Evolutionary conservation across 2,329 filamentous ascomycete genomes (phyloP), one percentile per base, ranked within the genome.

Genomic region (Pseudocercospora musae): DNA sequence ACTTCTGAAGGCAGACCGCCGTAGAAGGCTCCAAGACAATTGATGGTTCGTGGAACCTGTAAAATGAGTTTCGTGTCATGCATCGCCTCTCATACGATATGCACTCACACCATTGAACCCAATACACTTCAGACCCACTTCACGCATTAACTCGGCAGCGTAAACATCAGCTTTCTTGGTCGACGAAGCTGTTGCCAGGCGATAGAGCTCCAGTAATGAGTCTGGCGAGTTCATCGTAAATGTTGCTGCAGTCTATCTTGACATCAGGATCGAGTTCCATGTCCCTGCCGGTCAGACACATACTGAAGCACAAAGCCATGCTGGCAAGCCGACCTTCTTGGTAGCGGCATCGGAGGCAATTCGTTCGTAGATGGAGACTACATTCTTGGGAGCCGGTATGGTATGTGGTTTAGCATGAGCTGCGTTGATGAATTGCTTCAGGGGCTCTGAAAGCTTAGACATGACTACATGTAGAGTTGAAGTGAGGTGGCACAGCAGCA

Each of bases 211-310:
- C 3, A 85, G 78, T 67, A 94, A 84, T 2, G 90, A 89, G 61
- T 90, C 88, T 23, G 91, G 91, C 1, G 90, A 92, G 79, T 96
- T 95, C 80, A 95, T 86, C 0, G 91, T 95, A 79, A 94, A 90
- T 1, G 90, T 92, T 18, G 91, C 88, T 31, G 91, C 91, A 0
- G 91, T 89, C 87, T 91, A 25, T 21, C 11, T n/a, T 50, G 27
- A 60, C 5, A 15, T 27, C 42, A 25, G 40, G 20, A 25, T 7
- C 40, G 29, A 13, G 8, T 27, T 20, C 0, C 8, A 50, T 10
- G 42, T 44, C 7, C 7, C 9, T n/a, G 20, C 27, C 3, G 15
- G 15, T 23, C 25, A 23, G 46, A 18, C 37, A 58, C 79, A 11
- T 73, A 88, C 87, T 37, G 88, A 87, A 40, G 90, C 77, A 15